A percentile compares a stretch with the other conserved stretches of the same genome.
These are phyloP conservation scores for Malassezia arunalokei DNA, from an alignment of 1,284 basidiomycete species.

Conservation along the genomic window DNA sequence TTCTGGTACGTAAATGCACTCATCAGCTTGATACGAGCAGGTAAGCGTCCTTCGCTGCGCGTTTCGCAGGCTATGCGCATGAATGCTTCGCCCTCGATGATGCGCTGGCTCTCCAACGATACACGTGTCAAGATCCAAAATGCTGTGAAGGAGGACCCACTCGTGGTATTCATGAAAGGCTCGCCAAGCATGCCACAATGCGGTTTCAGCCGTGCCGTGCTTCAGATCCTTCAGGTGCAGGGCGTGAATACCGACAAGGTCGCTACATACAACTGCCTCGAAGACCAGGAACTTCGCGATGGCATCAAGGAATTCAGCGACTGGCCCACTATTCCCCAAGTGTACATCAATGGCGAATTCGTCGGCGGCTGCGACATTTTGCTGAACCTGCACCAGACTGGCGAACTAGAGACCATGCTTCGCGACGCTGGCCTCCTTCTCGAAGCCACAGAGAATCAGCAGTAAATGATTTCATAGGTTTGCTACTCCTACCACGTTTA, in stretches of 20 bases:
- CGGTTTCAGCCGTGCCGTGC: constrained; percentile 83
- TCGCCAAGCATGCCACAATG: constrained; percentile 61
- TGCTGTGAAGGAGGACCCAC: constrained; percentile 56
- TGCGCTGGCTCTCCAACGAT: constrained; percentile 48
- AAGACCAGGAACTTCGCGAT: constrained; percentile 66
- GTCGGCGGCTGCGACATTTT: constrained; percentile 93
- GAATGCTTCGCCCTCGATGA: not conserved
- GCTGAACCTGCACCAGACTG: constrained; percentile 80
- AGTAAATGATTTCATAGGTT: not conserved
- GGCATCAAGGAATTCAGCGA: constrained; percentile 89
- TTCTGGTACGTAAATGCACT: constrained; percentile 7
- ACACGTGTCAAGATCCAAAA: constrained; percentile 50
- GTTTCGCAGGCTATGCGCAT: constrained; percentile 2
- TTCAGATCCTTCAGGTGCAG: constrained; percentile 80
- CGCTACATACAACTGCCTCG: constrained; percentile 70
- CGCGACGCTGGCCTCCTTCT: constrained; percentile 36
- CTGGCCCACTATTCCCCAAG: constrained; percentile 94
- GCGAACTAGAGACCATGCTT: constrained; percentile 76
- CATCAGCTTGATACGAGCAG: not conserved
- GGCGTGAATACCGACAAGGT: constrained; percentile 54
- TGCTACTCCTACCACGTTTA: not conserved
- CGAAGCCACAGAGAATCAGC: not conserved
- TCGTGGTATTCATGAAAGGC: constrained; percentile 91
- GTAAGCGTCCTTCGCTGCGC: constrained; percentile 4
- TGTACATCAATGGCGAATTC: constrained; percentile 89